phyloP scores from a whole-genome alignment of 495 filamentous ascomycete species.

The Aspergillus sclerotioniger region DNA sequence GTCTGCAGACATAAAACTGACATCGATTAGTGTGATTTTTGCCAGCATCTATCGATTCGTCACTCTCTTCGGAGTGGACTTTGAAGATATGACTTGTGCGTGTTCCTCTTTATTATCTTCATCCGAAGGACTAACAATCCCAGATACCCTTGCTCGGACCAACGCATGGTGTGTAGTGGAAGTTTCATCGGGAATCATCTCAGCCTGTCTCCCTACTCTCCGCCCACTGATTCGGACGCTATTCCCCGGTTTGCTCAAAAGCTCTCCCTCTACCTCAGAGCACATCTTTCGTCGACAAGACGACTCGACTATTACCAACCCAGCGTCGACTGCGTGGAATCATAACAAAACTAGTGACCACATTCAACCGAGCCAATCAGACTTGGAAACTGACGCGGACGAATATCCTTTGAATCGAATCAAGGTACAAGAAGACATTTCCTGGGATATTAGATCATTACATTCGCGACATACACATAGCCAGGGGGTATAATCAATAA shows the following conservation, averaged over 20 bases:
- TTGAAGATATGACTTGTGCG: background rate
- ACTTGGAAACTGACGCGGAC: background rate
- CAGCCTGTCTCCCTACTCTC: slow-evolving; percentile 3
- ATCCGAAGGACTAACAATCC: background rate
- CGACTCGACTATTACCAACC: background rate
- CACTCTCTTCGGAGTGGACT: background rate
- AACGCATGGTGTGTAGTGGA: slow-evolving; percentile 1
- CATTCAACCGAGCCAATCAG: background rate
- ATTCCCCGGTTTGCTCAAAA: background rate
- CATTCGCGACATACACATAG: no score
- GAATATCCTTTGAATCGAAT: background rate
- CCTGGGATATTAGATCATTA: background rate
- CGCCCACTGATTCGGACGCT: slow-evolving; percentile 7
- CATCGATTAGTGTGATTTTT: background rate
- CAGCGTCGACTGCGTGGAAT: background rate
- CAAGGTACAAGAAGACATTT: background rate
- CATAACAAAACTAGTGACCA: background rate
- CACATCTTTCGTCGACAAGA: background rate
- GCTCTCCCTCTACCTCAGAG: background rate
- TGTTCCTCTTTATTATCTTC: background rate
- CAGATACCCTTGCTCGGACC: background rate
- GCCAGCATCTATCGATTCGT: background rate
- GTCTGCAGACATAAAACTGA: background rate
- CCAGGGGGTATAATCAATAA: no score
- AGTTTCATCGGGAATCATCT: background rate